Evolutionary conservation across 305 asterid genomes (phyloP).

Genomic region (Caryopteris hybrid): DNA sequence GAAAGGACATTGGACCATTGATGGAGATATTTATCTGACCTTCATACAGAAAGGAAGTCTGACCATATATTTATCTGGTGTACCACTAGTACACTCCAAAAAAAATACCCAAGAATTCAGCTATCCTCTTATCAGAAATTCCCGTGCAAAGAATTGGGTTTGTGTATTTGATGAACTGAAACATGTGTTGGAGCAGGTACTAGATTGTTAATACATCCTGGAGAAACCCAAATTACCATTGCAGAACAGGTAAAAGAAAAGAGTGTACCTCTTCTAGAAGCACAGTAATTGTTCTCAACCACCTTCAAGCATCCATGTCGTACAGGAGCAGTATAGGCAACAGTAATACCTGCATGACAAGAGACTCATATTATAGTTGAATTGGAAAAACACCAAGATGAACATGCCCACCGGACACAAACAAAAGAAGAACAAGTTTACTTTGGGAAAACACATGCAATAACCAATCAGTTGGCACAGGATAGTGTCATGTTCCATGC

Average conservation of each 20-base stretch:
- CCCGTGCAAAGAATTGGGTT: background rate
- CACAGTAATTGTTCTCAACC: constrained; percentile 84
- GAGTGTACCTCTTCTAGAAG: constrained; percentile 78
- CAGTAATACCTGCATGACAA: constrained; percentile 60
- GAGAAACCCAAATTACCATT: background rate
- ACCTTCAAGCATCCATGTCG: constrained; percentile 91
- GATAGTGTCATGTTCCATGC: constrained; percentile 1
- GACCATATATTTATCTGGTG: background rate
- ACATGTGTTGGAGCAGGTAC: background rate
- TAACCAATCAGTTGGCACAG: background rate
- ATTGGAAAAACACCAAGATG: background rate
- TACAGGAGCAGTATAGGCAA: constrained; percentile 67
- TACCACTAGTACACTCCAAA: background rate
- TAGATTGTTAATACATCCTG: background rate
- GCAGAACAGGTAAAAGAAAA: background rate
- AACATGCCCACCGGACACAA: background rate
- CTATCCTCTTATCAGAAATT: constrained; percentile 1
- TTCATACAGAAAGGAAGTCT: too few relatives aligned
- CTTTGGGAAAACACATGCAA: background rate
- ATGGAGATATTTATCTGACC: too few relatives aligned
- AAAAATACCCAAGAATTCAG: constrained; percentile 2
- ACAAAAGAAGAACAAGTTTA: background rate
- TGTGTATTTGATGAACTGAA: constrained; percentile 5
- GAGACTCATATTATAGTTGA: constrained; percentile 12
- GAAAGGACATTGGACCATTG: background rate